Evolutionary conservation across 108 stramenopile species (phyloP).

Genomic region (Phaeodactylum tricornutum): DNA sequence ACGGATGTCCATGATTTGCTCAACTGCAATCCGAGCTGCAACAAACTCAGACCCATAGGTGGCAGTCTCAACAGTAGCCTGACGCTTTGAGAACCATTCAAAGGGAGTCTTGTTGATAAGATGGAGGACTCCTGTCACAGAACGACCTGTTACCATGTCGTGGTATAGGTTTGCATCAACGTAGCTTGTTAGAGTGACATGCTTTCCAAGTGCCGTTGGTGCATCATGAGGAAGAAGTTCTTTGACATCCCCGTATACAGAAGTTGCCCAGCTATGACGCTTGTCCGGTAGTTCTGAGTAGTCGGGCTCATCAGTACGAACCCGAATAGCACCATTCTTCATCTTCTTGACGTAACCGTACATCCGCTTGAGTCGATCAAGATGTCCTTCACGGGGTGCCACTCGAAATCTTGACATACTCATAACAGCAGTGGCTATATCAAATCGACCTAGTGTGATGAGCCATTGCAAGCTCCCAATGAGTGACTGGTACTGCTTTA

Average conservation of each 20-base stretch:
- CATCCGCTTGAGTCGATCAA: conserved; percentile 16
- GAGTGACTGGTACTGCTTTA: conserved; percentile 10
- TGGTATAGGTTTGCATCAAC: conserved; percentile 16
- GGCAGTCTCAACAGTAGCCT: conserved; percentile 23
- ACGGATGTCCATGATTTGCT: conserved; percentile 12
- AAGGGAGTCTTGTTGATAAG: conserved; percentile 12
- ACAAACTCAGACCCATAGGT: conserved; percentile 29
- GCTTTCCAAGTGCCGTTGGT: conserved; percentile 6
- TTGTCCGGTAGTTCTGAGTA: not conserved
- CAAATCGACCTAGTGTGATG: conserved; percentile 12
- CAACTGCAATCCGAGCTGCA: conserved; percentile 15
- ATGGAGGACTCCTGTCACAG: conserved; percentile 10
- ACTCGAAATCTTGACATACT: conserved; percentile 4
- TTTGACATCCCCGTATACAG: conserved; percentile 7
- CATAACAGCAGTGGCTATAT: conserved; percentile 7
- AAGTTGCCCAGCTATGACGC: not conserved
- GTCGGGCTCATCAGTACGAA: not conserved
- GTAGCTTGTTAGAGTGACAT: conserved; percentile 2
- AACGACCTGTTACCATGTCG: conserved; percentile 5
- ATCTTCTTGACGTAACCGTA: conserved; percentile 19
- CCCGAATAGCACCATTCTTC: conserved; percentile 6
- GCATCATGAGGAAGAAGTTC: conserved; percentile 5
- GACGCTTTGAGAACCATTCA: conserved; percentile 15
- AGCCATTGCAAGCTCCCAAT: conserved; percentile 19
- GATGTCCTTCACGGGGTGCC: conserved; percentile 16